phyloP scores from a whole-genome alignment of 2,329 filamentous ascomycete species.

The Anisogramma anomala region DNA sequence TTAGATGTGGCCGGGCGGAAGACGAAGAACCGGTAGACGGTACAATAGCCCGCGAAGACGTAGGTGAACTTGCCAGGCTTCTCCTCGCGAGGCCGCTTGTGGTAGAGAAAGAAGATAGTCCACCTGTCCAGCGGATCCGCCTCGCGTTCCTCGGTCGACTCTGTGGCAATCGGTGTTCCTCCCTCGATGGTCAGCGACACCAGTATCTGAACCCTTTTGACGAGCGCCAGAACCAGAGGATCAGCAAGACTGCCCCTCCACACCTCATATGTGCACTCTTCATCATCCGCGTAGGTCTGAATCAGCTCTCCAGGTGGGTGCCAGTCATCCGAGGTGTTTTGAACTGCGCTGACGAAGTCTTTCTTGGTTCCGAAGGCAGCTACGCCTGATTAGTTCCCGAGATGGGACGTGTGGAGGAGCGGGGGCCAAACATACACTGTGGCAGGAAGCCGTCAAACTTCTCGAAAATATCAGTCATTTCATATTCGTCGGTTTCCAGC shows the following conservation, averaged over 20 bases:
- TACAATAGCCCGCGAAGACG: slow-evolving; percentile 77
- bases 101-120: slow-evolving; percentile 82
- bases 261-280: slow-evolving; percentile 63
- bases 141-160: slow-evolving; percentile 36
- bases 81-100: slow-evolving; percentile 40
- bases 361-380: slow-evolving; percentile 54
- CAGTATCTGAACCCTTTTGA: slow-evolving; percentile 73
- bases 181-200: slow-evolving; percentile 86
- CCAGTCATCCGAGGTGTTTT: slow-evolving; percentile 34
- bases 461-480: slow-evolving; percentile 56
- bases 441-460: slow-evolving; percentile 57
- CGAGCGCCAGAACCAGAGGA: slow-evolving; percentile 53
- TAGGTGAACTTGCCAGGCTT: slow-evolving; percentile 48
- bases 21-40: slow-evolving; percentile 76
- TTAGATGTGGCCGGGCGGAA: slow-evolving; percentile 37
- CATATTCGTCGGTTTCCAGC: slow-evolving; percentile 52
- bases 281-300: slow-evolving; percentile 44
- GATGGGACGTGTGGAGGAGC: not conserved
- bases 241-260: slow-evolving; percentile 71
- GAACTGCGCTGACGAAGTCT: slow-evolving; percentile 51
- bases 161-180: slow-evolving; percentile 56
- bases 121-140: slow-evolving; percentile 67
- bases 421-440: slow-evolving; percentile 35
- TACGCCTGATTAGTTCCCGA: slow-evolving; percentile 23
- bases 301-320: slow-evolving; percentile 67